A percentile compares a stretch with the other conserved stretches of the same genome.
These are phyloP conservation scores for Phytophthora ohioensis DNA, from an alignment of 352 stramenopile species.

Conservation along the genomic window DNA sequence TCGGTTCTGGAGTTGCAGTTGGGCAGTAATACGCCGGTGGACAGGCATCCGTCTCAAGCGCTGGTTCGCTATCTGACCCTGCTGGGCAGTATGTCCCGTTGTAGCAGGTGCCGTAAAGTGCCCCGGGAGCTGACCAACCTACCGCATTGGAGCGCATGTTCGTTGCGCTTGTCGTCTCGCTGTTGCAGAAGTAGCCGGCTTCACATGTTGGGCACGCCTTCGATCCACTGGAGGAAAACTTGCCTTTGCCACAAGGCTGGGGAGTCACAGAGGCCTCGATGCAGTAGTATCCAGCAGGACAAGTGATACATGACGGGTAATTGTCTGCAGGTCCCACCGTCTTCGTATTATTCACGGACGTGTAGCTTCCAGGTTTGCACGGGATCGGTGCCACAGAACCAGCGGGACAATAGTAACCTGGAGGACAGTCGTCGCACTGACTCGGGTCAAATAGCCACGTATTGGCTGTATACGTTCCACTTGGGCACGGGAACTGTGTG, in stretches of 20 bases:
- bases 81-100: constrained; percentile 88
- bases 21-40: constrained; percentile 87
- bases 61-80: constrained; percentile 76
- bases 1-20: constrained; percentile 60
- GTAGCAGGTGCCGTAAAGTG: constrained; percentile 83
- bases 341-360: constrained; percentile 76
- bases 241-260: constrained; percentile 75
- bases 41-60: constrained; percentile 75
- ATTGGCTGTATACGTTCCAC: constrained; percentile 81
- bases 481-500: constrained; percentile 84
- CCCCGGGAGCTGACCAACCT: constrained; percentile 64
- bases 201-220: constrained; percentile 69
- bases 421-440: constrained; percentile 83
- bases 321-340: constrained; percentile 58
- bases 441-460: constrained; percentile 79
- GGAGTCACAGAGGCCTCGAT: constrained; percentile 64
- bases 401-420: constrained; percentile 76
- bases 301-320: constrained; percentile 77
- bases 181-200: constrained; percentile 86
- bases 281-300: constrained; percentile 88
- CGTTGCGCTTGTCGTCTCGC: constrained; percentile 62
- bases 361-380: constrained; percentile 83
- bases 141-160: constrained; percentile 68
- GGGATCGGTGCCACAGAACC: constrained; percentile 68
- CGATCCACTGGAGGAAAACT: constrained; percentile 59